phyloP scores from a whole-genome alignment of 2,329 filamentous ascomycete genomes.

The Boeremia exigua region DNA sequence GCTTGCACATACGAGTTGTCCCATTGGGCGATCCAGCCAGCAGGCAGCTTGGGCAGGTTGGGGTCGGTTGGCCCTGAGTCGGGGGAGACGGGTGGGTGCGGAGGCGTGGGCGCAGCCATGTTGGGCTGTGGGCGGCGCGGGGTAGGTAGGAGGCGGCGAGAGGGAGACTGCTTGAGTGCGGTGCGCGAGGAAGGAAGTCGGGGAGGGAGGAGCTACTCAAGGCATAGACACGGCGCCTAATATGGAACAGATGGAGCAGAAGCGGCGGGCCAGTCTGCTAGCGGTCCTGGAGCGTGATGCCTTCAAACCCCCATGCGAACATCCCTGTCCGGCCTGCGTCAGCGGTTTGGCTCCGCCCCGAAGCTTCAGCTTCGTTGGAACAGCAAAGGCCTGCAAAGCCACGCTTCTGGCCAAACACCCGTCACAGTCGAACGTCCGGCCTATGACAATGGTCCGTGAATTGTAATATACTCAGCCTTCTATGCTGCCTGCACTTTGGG shows the following conservation, averaged over 20 bases:
- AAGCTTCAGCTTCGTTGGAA: constrained; percentile 18
- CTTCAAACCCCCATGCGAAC: constrained; percentile 12
- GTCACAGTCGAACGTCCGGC: background rate
- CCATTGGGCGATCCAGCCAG: constrained; percentile 51
- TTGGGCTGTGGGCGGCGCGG: constrained; percentile 11
- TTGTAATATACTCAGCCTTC: background rate
- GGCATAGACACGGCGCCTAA: constrained; percentile 8
- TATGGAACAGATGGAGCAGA: constrained; percentile 10
- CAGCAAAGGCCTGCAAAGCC: constrained; percentile 5
- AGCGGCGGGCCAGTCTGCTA: constrained; percentile 23
- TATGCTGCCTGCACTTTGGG: background rate
- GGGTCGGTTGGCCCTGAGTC: constrained; percentile 49
- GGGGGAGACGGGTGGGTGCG: constrained; percentile 45
- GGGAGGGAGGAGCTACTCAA: constrained; percentile 2
- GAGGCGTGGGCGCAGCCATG: constrained; percentile 47
- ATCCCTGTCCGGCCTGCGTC: constrained; percentile 16
- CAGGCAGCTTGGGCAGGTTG: constrained; percentile 45
- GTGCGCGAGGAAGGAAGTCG: background rate
- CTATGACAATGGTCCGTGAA: constrained; percentile 1
- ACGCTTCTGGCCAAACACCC: constrained; percentile 2
- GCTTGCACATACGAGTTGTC: constrained; percentile 42
- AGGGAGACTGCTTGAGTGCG: constrained; percentile 4
- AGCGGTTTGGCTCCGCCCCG: constrained; percentile 13
- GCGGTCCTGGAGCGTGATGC: constrained; percentile 23
- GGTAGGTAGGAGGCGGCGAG: constrained; percentile 10